Evolutionary conservation across 257 asterid genomes (phyloP).

Genomic region (Nicotiana tabacum): DNA sequence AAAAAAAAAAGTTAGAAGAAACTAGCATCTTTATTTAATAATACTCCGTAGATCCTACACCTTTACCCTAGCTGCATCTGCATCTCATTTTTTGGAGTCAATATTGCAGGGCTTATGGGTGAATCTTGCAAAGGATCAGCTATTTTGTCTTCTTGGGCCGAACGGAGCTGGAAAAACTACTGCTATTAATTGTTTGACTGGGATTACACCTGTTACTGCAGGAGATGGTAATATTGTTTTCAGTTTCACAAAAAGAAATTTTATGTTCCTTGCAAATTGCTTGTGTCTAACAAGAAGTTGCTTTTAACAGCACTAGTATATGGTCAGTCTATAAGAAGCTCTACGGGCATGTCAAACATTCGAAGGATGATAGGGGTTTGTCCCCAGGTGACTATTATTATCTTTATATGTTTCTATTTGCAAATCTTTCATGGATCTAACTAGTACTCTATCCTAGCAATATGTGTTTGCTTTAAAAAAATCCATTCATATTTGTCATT

Average conservation of each 20-base stretch:
- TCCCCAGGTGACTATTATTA: slow-evolving; percentile 65
- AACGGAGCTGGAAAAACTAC: slow-evolving; percentile 99
- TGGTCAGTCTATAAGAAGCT: slow-evolving; percentile 76
- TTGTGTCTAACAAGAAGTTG: neutral
- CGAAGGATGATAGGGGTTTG: slow-evolving; percentile 92
- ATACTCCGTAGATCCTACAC: neutral
- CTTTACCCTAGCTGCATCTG: neutral
- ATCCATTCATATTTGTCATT: slow-evolving; percentile 18
- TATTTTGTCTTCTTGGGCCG: slow-evolving; percentile 95
- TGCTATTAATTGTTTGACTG: slow-evolving; percentile 82
- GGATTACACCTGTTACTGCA: slow-evolving; percentile 77
- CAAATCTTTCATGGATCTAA: slow-evolving; percentile 4
- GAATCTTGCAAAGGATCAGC: slow-evolving; percentile 84
- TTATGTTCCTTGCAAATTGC: neutral
- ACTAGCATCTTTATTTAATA: neutral
- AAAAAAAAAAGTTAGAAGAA: neutral
- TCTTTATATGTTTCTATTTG: slow-evolving; percentile 11
- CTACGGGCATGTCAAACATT: slow-evolving; percentile 75
- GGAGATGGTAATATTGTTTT: slow-evolving; percentile 77
- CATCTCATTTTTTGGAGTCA: slow-evolving; percentile 6
- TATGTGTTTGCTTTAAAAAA: slow-evolving; percentile 4
- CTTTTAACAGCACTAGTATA: slow-evolving; percentile 66
- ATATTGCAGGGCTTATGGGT: slow-evolving; percentile 83
- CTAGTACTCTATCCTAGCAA: neutral
- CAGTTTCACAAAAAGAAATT: neutral